A percentile compares a stretch with the other conserved stretches of the same genome.
Evolutionary conservation across 768 basidiomycete genomes (phyloP).

Genomic region (Pleurotus djamor): DNA sequence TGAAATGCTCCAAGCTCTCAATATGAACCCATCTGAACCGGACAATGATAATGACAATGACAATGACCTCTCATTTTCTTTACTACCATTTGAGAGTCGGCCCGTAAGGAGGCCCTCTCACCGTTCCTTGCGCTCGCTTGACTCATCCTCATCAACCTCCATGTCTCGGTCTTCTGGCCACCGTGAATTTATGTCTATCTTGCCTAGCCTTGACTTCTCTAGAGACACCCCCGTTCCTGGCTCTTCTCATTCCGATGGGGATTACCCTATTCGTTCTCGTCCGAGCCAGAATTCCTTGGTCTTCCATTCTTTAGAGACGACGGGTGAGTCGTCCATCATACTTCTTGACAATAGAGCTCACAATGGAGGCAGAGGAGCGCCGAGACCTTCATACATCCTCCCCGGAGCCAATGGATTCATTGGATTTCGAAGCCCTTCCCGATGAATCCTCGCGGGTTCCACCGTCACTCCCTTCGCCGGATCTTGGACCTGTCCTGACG

Average conservation of each 20-base stretch:
- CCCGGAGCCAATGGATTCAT: neutral
- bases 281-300: neutral
- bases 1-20: slow-evolving; percentile 24
- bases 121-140: neutral
- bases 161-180: neutral
- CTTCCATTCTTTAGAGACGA: neutral
- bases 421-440: neutral
- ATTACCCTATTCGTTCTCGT: neutral
- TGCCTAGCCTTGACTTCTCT: slow-evolving; percentile 6
- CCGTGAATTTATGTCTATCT: neutral
- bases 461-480: slow-evolving; percentile 3
- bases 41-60: neutral
- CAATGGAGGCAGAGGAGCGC: neutral
- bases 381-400: neutral
- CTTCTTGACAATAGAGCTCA: no score
- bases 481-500: slow-evolving; percentile 4
- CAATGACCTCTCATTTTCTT: neutral
- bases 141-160: neutral
- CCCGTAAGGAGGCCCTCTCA: neutral
- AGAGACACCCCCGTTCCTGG: neutral
- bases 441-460: neutral
- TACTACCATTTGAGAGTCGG: neutral
- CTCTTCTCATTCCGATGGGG: neutral
- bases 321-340: no score
- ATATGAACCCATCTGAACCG: neutral